These are phyloP conservation scores for Phytophthora syringae DNA, from an alignment of 352 stramenopile species.

Conservation along the genomic window DNA sequence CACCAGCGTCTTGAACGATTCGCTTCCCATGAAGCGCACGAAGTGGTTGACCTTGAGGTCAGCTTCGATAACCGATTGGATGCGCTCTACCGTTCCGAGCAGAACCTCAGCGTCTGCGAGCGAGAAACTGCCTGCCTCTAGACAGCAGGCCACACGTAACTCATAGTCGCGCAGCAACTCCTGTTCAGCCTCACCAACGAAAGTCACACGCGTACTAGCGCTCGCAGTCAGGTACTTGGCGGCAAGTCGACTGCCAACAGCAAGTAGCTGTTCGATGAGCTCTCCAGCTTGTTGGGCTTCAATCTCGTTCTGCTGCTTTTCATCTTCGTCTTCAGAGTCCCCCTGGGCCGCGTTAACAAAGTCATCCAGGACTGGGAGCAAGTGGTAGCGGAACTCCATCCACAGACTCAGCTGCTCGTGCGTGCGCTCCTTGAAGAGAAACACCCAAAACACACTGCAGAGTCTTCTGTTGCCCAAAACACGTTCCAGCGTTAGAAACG, in stretches of 20 bases:
- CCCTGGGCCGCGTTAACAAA: slow-evolving; percentile 54
- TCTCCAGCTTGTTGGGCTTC: slow-evolving; percentile 50
- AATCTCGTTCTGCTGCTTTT: slow-evolving; percentile 28
- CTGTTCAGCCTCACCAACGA: slow-evolving; percentile 72
- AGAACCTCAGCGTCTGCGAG: slow-evolving; percentile 68
- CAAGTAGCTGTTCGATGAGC: slow-evolving; percentile 76
- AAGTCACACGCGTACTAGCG: slow-evolving; percentile 67
- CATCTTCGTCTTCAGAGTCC: slow-evolving; percentile 40
- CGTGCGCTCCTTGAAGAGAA: slow-evolving; percentile 85
- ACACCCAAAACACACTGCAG: slow-evolving; percentile 89
- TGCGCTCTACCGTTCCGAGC: slow-evolving; percentile 58
- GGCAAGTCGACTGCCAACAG: slow-evolving; percentile 56
- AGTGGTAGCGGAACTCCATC: slow-evolving; percentile 83
- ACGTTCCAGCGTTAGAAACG: slow-evolving; percentile 75
- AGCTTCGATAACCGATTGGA: slow-evolving; percentile 70
- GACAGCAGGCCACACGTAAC: slow-evolving; percentile 55
- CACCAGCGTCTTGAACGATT: slow-evolving; percentile 82
- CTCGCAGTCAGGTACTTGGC: slow-evolving; percentile 65
- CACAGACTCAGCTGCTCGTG: slow-evolving; percentile 84
- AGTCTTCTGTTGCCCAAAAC: slow-evolving; percentile 79
- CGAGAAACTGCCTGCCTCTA: slow-evolving; percentile 73
- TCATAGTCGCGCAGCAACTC: slow-evolving; percentile 67
- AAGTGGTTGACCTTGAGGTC: slow-evolving; percentile 89
- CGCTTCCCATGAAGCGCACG: slow-evolving; percentile 85
- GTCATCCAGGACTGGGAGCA: slow-evolving; percentile 66